Evolutionary conservation across 108 stramenopile genomes (phyloP).

Genomic region (Mediolabrus comicus): DNA sequence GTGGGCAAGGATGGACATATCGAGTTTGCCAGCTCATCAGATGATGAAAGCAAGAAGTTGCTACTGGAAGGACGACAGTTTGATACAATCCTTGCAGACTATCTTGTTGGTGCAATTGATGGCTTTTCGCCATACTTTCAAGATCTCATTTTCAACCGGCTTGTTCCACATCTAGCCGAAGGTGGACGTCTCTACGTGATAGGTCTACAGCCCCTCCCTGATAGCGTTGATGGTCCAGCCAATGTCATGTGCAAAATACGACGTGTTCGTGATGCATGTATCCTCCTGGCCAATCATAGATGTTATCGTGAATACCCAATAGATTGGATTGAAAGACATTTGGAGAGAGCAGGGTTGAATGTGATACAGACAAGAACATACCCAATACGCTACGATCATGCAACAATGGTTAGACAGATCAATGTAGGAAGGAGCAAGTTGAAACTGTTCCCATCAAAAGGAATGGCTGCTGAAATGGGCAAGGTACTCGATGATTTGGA

Average conservation of each 20-base stretch:
- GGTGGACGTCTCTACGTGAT: constrained; percentile 91
- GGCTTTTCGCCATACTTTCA: constrained; percentile 95
- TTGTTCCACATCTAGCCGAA: constrained; percentile 74
- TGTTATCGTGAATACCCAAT: constrained; percentile 95
- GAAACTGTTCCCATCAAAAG: constrained; percentile 59
- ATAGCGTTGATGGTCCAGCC: constrained; percentile 58
- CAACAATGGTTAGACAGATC: constrained; percentile 83
- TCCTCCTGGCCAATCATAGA: constrained; percentile 89
- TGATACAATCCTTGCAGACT: constrained; percentile 92
- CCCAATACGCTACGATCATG: constrained; percentile 88
- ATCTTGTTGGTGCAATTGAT: constrained; percentile 96
- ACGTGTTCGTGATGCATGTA: constrained; percentile 91
- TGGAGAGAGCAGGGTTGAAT: constrained; percentile 48
- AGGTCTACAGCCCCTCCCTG: constrained; percentile 92
- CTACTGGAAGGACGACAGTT: constrained; percentile 35
- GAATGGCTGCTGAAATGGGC: constrained; percentile 64
- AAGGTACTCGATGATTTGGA: constrained; percentile 68
- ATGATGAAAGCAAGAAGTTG: constrained; percentile 4
- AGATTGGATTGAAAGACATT: constrained; percentile 90
- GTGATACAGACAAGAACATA: constrained; percentile 62
- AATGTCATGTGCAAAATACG: constrained; percentile 86
- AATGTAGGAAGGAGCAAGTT: constrained; percentile 90
- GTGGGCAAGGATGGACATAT: constrained; percentile 16
- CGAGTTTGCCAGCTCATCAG: not conserved
- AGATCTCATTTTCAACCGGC: constrained; percentile 83